Evolutionary conservation across 2,329 filamentous ascomycete species (phyloP).

Genomic region (Leptographium flavum): DNA sequence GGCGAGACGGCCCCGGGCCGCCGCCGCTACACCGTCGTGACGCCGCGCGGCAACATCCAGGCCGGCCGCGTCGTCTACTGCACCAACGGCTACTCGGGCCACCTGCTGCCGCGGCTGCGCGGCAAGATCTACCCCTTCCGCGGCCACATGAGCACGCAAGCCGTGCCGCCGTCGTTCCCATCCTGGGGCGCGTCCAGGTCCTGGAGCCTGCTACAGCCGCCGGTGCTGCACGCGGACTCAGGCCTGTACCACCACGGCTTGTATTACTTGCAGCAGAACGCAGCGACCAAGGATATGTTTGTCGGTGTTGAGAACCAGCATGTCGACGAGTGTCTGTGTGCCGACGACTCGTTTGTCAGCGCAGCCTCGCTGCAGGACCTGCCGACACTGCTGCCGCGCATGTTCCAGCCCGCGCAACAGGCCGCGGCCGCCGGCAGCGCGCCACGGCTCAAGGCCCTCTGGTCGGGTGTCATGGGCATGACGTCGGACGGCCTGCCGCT

Average conservation of each 20-base stretch:
- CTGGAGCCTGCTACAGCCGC: slow-evolving; percentile 8
- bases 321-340: slow-evolving; percentile 3
- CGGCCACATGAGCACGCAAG: slow-evolving; percentile 28
- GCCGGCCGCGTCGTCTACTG: slow-evolving; percentile 24
- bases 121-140: slow-evolving; percentile 23
- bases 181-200: slow-evolving; percentile 5
- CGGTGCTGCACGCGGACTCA: background rate
- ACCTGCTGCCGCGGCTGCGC: slow-evolving; percentile 24
- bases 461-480: slow-evolving; percentile 7
- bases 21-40: slow-evolving; percentile 13
- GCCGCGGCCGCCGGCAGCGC: background rate
- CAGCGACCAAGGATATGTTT: slow-evolving; percentile 5
- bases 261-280: slow-evolving; percentile 9
- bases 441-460: slow-evolving; percentile 1
- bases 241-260: slow-evolving; percentile 1
- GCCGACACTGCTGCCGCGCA: background rate
- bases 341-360: slow-evolving; percentile 4
- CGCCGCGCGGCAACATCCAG: slow-evolving; percentile 20
- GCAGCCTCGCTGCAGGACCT: background rate
- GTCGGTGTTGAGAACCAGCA: slow-evolving; percentile 6
- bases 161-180: slow-evolving; percentile 14
- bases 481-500: slow-evolving; percentile 8
- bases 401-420: slow-evolving; percentile 1
- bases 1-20: too few relatives aligned
- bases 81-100: slow-evolving; percentile 26